These are phyloP conservation scores for Xerocomus brunneocitrinus DNA, from an alignment of 768 basidiomycete species.

Conservation along the genomic window DNA sequence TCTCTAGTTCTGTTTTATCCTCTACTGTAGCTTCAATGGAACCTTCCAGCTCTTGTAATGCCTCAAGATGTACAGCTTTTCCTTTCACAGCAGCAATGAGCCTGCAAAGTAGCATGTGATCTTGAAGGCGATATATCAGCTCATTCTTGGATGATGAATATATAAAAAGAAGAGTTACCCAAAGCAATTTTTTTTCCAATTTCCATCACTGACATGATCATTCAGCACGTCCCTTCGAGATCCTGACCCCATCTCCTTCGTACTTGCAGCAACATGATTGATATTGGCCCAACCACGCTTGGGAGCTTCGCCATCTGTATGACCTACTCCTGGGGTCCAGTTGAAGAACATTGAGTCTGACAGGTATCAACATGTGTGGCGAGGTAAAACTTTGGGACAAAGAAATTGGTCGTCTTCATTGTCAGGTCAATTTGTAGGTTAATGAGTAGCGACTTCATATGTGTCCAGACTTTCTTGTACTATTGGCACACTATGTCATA, in stretches of 20 bases:
- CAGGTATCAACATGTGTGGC: not conserved
- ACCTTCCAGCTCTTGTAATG: no score
- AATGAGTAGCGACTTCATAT: not conserved
- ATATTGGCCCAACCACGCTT: not conserved
- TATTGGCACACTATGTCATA: not conserved
- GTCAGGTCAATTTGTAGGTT: not conserved
- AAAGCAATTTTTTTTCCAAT: not conserved
- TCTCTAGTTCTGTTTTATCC: no score
- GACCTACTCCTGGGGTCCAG: not conserved
- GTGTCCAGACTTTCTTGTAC: not conserved
- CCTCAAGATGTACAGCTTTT: no score
- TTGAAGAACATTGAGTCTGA: not conserved
- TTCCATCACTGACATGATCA: not conserved
- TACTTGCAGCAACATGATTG: not conserved
- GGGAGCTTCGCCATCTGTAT: not conserved
- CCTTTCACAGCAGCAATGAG: no score
- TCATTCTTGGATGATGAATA: no score
- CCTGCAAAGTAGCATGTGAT: no score
- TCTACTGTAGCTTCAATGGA: no score
- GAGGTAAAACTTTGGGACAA: not conserved
- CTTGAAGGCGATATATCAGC: no score
- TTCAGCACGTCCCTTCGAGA: not conserved
- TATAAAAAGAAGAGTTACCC: no score
- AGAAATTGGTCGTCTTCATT: not conserved
- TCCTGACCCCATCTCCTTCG: not conserved